Evolutionary conservation across 176 grass and related monocot species (phyloP).

Genomic region (Elymus sibiricus): DNA sequence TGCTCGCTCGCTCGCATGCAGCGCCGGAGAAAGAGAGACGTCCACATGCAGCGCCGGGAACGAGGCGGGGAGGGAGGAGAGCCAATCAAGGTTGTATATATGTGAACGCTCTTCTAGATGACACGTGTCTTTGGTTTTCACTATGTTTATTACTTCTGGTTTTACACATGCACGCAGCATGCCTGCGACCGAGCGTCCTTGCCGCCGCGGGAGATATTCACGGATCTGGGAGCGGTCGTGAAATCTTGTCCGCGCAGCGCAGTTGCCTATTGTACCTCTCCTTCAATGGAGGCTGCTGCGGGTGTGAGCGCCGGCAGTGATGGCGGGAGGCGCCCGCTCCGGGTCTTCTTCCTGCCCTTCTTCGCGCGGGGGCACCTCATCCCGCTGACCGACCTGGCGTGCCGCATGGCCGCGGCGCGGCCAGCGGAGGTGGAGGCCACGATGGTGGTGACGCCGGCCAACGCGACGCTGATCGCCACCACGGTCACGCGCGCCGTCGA

Average conservation of each 20-base stretch:
- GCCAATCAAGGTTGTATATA: no score
- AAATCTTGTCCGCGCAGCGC: not conserved
- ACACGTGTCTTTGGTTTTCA: no score
- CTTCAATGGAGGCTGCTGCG: constrained; percentile 23
- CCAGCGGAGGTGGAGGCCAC: constrained; percentile 31
- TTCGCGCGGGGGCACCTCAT: constrained; percentile 70
- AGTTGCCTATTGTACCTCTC: not conserved
- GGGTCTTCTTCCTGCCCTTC: constrained; percentile 78
- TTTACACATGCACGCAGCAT: no score
- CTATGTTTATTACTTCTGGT: no score
- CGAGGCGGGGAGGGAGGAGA: no score
- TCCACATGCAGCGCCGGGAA: no score
- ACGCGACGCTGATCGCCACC: constrained; percentile 37
- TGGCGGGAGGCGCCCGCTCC: not conserved
- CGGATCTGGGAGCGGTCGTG: not conserved
- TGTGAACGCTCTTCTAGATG: no score
- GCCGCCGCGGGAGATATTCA: not conserved
- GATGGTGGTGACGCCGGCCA: constrained; percentile 57
- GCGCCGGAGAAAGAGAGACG: no score
- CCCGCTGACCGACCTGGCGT: constrained; percentile 64
- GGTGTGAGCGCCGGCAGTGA: not conserved
- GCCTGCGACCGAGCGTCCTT: no score
- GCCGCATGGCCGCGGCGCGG: constrained; percentile 38
- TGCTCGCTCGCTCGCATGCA: no score
- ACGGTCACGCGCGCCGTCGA: constrained; percentile 22